Evolutionary conservation across 768 basidiomycete species (phyloP).

Genomic region (Boletus edulis): DNA sequence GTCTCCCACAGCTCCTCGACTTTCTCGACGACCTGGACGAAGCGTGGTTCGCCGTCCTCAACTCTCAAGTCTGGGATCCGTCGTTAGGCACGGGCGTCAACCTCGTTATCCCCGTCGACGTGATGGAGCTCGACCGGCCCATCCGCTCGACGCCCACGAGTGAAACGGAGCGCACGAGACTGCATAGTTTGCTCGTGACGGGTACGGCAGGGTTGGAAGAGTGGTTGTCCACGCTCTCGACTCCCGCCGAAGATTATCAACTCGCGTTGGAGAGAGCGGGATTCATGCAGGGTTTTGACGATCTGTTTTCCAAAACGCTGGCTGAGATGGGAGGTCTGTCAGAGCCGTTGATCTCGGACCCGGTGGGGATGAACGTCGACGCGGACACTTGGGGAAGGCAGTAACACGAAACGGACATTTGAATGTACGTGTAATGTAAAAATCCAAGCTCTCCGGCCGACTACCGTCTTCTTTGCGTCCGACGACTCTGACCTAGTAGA

Average conservation of each 20-base stretch:
- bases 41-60: conserved; percentile 68
- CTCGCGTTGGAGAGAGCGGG: conserved; percentile 48
- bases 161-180: conserved; percentile 71
- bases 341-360: conserved; percentile 21
- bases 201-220: conserved; percentile 64
- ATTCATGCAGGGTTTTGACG: conserved; percentile 60
- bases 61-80: conserved; percentile 66
- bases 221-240: conserved; percentile 48
- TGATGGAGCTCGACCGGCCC: conserved; percentile 23
- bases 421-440: neutral
- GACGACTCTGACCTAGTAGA: conserved; percentile 50
- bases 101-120: conserved; percentile 38
- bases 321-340: conserved; percentile 52
- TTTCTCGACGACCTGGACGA: conserved; percentile 74
- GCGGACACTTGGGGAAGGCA: too few species aligned
- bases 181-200: conserved; percentile 62
- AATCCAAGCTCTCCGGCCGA: neutral
- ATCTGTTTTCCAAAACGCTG: conserved; percentile 61
- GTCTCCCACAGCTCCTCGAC: conserved; percentile 54
- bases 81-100: conserved; percentile 39
- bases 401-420: too few species aligned
- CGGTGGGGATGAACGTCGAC: neutral
- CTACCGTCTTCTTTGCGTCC: conserved; percentile 44
- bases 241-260: conserved; percentile 28
- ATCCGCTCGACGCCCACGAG: conserved; percentile 49